Evolutionary conservation across 768 basidiomycete genomes (phyloP).

Genomic region (Termitomyces sp.): DNA sequence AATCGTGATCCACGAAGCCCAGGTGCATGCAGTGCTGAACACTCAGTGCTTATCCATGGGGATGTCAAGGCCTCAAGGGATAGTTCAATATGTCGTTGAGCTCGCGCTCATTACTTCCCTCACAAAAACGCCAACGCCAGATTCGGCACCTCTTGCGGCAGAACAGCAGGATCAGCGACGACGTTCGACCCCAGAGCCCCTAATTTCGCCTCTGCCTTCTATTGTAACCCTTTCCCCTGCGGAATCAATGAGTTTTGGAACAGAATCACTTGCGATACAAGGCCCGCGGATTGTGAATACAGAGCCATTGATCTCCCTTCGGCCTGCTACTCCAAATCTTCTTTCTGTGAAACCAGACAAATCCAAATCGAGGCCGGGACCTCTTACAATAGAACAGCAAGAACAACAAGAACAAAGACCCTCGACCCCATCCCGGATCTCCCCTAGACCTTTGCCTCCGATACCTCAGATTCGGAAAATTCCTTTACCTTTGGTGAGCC

Average conservation of each 20-base stretch:
- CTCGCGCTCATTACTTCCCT: neutral
- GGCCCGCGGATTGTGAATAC: neutral
- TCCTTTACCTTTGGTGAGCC: neutral
- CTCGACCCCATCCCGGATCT: neutral
- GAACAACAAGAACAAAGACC: neutral
- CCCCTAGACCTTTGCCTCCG: neutral
- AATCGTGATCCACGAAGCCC: neutral
- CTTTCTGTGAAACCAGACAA: neutral
- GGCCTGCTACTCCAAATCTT: neutral
- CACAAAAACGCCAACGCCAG: neutral
- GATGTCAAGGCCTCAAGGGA: neutral
- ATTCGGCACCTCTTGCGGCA: no score
- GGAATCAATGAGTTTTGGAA: neutral
- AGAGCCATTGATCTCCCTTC: neutral
- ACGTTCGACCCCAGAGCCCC: neutral
- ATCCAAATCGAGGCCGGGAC: neutral
- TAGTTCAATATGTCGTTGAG: constrained; percentile 1
- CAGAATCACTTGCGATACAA: neutral
- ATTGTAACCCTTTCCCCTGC: neutral
- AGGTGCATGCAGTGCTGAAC: constrained; percentile 5
- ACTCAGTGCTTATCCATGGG: neutral
- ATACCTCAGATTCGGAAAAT: neutral
- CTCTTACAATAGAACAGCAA: neutral
- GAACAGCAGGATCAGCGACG: neutral
- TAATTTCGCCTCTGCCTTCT: neutral